Percentiles rank a stretch among this genome's conserved stretches.
Evolutionary conservation across 1,284 basidiomycete species (phyloP).

Genomic region (Pholiota adiposa): DNA sequence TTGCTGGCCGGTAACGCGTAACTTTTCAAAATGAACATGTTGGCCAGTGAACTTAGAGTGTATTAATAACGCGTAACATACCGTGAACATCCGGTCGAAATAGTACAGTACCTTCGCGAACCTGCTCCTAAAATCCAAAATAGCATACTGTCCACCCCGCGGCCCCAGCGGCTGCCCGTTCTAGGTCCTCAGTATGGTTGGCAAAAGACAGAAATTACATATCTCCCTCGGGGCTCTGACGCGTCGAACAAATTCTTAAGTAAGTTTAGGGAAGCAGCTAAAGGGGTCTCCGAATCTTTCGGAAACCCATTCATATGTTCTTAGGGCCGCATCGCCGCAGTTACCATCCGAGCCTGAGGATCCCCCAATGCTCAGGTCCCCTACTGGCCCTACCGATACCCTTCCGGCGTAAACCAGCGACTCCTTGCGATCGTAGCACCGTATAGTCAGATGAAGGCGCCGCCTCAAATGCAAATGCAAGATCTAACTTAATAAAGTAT

Average conservation of each 20-base stretch:
- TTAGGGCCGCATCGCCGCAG: not conserved
- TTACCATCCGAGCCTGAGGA: too few relatives aligned
- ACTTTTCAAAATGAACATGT: too few relatives aligned
- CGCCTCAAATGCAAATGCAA: not conserved
- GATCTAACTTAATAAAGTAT: not conserved
- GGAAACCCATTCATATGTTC: not conserved
- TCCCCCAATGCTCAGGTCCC: too few relatives aligned
- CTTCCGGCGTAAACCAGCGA: not conserved
- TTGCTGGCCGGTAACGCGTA: too few relatives aligned
- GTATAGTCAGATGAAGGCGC: slow-evolving; percentile 2
- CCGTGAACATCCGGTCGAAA: too few relatives aligned
- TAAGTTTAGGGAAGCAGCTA: not conserved
- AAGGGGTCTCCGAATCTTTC: not conserved
- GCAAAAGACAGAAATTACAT: not conserved
- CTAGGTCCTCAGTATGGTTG: not conserved
- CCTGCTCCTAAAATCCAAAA: not conserved
- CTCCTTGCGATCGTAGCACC: not conserved
- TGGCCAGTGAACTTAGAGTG: too few relatives aligned
- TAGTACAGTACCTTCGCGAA: too few relatives aligned
- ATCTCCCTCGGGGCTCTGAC: not conserved
- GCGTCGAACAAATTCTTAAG: not conserved
- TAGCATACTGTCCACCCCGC: not conserved
- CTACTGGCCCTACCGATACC: not conserved
- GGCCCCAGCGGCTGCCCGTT: not conserved
- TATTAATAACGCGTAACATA: too few relatives aligned